Evolutionary conservation across 371 early-diverging fungal species (phyloP), one percentile per base, ranked within the genome.

Genomic region (Mucor mucedo): DNA sequence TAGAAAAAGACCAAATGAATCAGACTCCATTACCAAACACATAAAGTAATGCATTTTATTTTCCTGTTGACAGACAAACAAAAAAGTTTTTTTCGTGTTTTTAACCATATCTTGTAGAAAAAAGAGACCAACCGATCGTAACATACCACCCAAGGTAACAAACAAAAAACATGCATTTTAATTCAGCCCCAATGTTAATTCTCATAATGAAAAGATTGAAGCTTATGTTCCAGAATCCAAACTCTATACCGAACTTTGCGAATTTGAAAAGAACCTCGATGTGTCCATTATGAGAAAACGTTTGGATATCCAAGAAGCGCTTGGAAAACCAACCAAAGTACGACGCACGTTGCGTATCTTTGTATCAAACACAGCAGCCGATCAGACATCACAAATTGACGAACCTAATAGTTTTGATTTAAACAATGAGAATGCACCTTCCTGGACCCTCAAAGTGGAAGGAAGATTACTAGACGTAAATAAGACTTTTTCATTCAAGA

Each of bases 361-460:
- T 72, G 72, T 98, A 56, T 95, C 96, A 42, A 96, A 97, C 70
- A 77, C 87, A 21, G 85, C 97, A 21, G 78, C 89, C 3, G 89
- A 93, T 73, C 98, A 97, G 66, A 63, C 62, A n/a, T 50, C 54
- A 28, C 70, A 72, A 40, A 57, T 62, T 29, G 77, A 78, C n/a
- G 81, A 78, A 21, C 85, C 82, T 6, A 74, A 75, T 27, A 70
- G 70, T 27, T 72, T 80, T 56, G 83, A 79, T 60, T 56, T 79
- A 52, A 84, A 82, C 29, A 78, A 70, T 29, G 83, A 76, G 11
- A 81, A 84, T 28, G 80, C 85, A 35, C 95, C 97, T 10, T 88
- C 91, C 27, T 98, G 98, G 98, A 96, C 95, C 10, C 81, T 98
- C 49, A 87, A 86, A 62, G 84, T 98, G 5, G 94, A 97, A 69